A percentile compares a stretch with the other conserved stretches of the same genome.
Evolutionary conservation across 2,329 filamentous ascomycete species (phyloP).

Genomic region (Pestalotiopsis sp.): DNA sequence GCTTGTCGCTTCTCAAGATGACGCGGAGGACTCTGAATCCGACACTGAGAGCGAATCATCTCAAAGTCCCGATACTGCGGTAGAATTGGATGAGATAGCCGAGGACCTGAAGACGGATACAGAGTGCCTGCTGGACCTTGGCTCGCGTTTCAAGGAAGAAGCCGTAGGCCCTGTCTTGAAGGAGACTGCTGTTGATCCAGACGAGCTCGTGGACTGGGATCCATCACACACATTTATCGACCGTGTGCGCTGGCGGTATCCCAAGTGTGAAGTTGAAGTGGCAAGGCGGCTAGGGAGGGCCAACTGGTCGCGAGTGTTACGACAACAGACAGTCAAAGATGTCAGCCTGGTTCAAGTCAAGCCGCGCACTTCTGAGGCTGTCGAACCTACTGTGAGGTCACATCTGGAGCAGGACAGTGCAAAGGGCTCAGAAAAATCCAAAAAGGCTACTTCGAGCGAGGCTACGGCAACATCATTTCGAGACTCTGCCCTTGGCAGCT

Average conservation of each 20-base stretch:
- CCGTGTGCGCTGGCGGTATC: conserved; percentile 12
- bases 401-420: neutral
- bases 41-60: neutral
- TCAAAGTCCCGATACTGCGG: neutral
- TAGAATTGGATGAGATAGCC: conserved; percentile 17
- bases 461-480: conserved; percentile 8
- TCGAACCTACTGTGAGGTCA: neutral
- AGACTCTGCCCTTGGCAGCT: conserved; percentile 11
- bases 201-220: conserved; percentile 5
- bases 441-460: neutral
- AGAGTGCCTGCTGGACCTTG: conserved; percentile 19
- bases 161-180: conserved; percentile 9
- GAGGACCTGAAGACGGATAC: conserved; percentile 20
- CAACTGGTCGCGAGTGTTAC: conserved; percentile 8
- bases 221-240: conserved; percentile 13
- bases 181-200: conserved; percentile 11
- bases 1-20: conserved; percentile 12
- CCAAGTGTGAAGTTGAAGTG: conserved; percentile 1
- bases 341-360: neutral
- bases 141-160: conserved; percentile 16
- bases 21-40: conserved; percentile 2
- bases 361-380: neutral
- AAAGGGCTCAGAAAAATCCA: neutral
- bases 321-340: neutral
- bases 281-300: conserved; percentile 6